Base-by-base conservation (phyloP, 2,329 filamentous ascomycete genomes). In the Paecilomyces dactylethromorphus region DNA sequence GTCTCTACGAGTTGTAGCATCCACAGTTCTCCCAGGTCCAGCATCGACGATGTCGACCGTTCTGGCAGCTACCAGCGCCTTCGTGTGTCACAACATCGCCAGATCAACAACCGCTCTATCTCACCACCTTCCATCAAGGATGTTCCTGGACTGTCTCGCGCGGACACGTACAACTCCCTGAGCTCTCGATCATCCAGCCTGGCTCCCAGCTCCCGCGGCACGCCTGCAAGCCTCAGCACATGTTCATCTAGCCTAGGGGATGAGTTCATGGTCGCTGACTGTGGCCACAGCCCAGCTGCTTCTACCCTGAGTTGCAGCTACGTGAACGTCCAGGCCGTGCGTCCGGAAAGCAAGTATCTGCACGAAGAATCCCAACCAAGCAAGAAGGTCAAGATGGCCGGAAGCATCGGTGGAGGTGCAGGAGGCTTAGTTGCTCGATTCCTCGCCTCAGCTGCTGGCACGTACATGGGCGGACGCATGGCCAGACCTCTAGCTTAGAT, bases 101-200 rank as follows among this genome's bases (percentile, higher is more conserved):
- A 24, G 32, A 63, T 67, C 21, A 66, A 67, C 21, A 66, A 67
- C 22, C 72, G 71, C 3, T 78, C 76, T 1, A 72, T 73, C 55
- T 79, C 77, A 10, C 77, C 76, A 2, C 75, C 77, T 5, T 79
- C 76, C 2, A 62, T 78, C 52, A 71, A 72, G 24, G 78, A 79
- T 59, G 71, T 80, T 0, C 78, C 78, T 3, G 65, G 66, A 2
- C 69, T 80, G 2, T 76, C 76, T 1, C 73, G 74, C 26, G 71
- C 74, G 0, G 73, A 76, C 58, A 77, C 75, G 3, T 69, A 71
- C 49, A 74, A 69, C 57, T 76, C 75, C 3, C 64, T 76, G 31
- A 73, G 71, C 65, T 79, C 77, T 31, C 72, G 76, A 31, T 76
- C 76, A 0, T 79, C 77, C 22, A 79, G 77, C 54, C 57, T 75